Base-by-base conservation (phyloP, 169 alveolate genomes). In the Plasmodium knowlesi region DNA sequence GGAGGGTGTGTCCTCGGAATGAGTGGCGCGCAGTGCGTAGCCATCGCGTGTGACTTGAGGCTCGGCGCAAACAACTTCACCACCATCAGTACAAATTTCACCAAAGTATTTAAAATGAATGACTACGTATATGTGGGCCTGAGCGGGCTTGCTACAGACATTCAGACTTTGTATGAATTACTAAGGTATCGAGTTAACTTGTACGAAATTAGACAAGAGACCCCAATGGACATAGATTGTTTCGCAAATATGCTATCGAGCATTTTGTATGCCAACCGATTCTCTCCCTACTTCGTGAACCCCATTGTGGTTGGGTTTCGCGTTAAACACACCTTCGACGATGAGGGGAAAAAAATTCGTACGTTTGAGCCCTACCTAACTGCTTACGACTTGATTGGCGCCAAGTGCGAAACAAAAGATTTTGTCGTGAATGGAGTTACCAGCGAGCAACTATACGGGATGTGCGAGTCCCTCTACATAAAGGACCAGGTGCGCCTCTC, bases 1-100 rank as follows among this genome's bases (percentile, higher is more conserved):
- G 99, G 99, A 5, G 98, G 98, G 72, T 98, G 99, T 61, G 98
- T 98, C 72, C 97, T 99, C 85, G 99, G 99, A n/a, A 99, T 99
- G 99, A 96, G 98, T 16, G 99, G 99, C 72, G 96, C 98, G 25
- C 97, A 97, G 83, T 99, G 99, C 85, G 99, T 98, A 22, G 99
- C 99, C 22, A 98, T 99, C 84, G 99, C 99, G 46, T 96, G 99
- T 25, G 99, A 99, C 92, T 96, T 97, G 94, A 95, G 99, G 32
- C 97, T 98, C 10, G 99, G 99, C 12, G 78, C 98, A 14, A 97
- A 98, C 93, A 95, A 89, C 46, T 98, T 97, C 84, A 95, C 95
- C 71, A 98, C 99, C 0, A 92, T 98, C 41, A 95, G 98, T 30
- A 96, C 98, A 19, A 96, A 96, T 90, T 97, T 97, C 94, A 98